Conservation (phyloP, 2,329 filamentous ascomycete genomes). For the Neoarthrinium moseri region DNA sequence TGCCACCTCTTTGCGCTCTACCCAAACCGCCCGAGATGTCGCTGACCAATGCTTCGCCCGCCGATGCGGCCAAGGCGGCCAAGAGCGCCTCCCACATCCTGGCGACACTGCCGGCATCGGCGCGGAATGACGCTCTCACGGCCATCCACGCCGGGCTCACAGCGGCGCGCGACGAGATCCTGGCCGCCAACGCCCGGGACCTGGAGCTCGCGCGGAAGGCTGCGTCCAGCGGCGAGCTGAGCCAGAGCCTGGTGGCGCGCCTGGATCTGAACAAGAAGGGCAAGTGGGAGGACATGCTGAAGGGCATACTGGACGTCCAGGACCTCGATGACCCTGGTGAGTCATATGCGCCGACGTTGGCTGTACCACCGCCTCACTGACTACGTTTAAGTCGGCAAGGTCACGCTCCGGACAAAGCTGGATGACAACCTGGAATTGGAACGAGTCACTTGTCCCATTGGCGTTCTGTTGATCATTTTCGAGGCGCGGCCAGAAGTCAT, state of each 20-base stretch:
- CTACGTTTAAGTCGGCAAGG: slow-evolving; percentile 65
- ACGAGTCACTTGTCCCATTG: slow-evolving; percentile 89
- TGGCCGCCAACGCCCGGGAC: slow-evolving; percentile 84
- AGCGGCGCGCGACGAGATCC: slow-evolving; percentile 68
- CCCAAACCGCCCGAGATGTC: slow-evolving; percentile 62
- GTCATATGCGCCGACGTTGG: slow-evolving; percentile 24
- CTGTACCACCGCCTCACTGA: background rate
- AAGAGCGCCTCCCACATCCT: slow-evolving; percentile 80
- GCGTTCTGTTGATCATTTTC: slow-evolving; percentile 97
- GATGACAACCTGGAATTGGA: slow-evolving; percentile 86
- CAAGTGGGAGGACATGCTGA: slow-evolving; percentile 97
- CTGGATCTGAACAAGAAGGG: slow-evolving; percentile 83
- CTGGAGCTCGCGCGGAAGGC: slow-evolving; percentile 72
- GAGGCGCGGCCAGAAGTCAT: slow-evolving; percentile 97
- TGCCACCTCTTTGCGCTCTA: background rate
- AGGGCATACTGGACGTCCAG: slow-evolving; percentile 87
- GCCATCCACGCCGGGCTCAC: slow-evolving; percentile 77
- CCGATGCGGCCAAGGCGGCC: slow-evolving; percentile 74
- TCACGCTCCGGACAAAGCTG: slow-evolving; percentile 79
- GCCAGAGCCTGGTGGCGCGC: slow-evolving; percentile 80
- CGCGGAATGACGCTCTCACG: slow-evolving; percentile 82
- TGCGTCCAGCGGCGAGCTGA: slow-evolving; percentile 73
- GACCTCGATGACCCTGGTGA: slow-evolving; percentile 81
- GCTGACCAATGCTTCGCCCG: slow-evolving; percentile 79
- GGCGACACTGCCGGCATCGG: slow-evolving; percentile 71